Evolutionary conservation across 2,329 filamentous ascomycete species (phyloP).

Genomic region (Delphinella strobiligena): DNA sequence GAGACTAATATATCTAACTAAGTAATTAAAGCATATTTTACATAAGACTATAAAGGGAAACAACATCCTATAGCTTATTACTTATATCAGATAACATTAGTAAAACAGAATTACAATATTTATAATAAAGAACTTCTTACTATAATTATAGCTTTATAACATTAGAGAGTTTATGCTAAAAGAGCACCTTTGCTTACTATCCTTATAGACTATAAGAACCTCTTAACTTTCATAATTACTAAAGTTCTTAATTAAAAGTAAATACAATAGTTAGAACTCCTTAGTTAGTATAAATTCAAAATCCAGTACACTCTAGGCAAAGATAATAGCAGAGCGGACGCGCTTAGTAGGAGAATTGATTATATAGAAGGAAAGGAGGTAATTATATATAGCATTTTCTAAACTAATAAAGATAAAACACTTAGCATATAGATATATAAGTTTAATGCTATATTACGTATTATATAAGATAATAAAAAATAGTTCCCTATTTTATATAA

Average conservation of each 20-base stretch:
- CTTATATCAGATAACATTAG: conserved; percentile 9
- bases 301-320: conserved; percentile 10
- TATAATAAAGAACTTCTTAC: conserved; percentile 4
- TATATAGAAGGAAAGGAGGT: conserved; percentile 9
- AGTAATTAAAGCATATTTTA: conserved; percentile 1
- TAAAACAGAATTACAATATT: conserved; percentile 11
- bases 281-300: conserved; percentile 9
- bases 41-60: conserved; percentile 7
- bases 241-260: conserved; percentile 9
- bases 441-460: conserved; percentile 3
- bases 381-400: conserved; percentile 7
- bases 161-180: conserved; percentile 11
- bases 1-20: not conserved
- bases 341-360: conserved; percentile 10
- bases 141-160: conserved; percentile 3
- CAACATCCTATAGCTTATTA: conserved; percentile 11
- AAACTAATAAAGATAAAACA: conserved; percentile 7
- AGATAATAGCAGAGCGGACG: conserved; percentile 9
- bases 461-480: conserved; percentile 6
- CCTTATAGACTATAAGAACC: conserved; percentile 11
- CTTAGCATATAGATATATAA: conserved; percentile 7
- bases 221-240: conserved; percentile 10
- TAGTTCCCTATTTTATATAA: conserved; percentile 1
- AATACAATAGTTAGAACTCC: conserved; percentile 9
- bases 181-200: conserved; percentile 8